These are phyloP conservation scores for Omphalotus olearius DNA, from an alignment of 1,284 basidiomycete genomes.

Conservation along the genomic window DNA sequence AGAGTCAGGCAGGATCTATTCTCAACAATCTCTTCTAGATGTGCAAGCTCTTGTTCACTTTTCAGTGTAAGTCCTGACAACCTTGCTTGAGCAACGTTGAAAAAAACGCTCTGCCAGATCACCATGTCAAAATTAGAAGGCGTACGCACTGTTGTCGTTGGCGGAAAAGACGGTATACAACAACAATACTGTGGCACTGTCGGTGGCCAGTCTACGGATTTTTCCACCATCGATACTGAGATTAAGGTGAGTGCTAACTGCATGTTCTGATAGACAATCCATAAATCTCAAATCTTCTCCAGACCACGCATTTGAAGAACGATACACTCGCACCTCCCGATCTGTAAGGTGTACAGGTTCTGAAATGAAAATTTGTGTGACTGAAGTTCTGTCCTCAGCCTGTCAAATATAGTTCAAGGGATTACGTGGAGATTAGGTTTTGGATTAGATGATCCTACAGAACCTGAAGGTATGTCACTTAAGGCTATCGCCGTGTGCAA, in stretches of 20 bases:
- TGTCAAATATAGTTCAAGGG: conserved; percentile 51
- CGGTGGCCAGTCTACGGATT: conserved; percentile 55
- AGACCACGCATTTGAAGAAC: conserved; percentile 51
- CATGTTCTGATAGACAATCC: neutral
- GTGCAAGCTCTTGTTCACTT: conserved; percentile 55
- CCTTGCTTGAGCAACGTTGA: neutral
- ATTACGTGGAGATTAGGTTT: conserved; percentile 63
- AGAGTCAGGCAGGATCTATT: neutral
- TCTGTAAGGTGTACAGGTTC: conserved; percentile 37
- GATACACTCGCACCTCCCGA: conserved; percentile 56
- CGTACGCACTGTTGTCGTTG: conserved; percentile 51
- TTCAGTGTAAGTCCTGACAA: conserved; percentile 40
- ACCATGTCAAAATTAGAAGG: conserved; percentile 58
- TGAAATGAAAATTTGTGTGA: conserved; percentile 7
- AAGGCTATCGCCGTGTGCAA: neutral
- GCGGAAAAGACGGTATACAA: conserved; percentile 41
- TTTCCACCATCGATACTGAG: conserved; percentile 52
- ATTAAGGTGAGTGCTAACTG: conserved; percentile 38
- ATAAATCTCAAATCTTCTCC: conserved; percentile 1
- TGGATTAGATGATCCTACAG: conserved; percentile 43
- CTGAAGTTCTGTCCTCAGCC: conserved; percentile 23
- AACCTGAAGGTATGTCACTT: conserved; percentile 45
- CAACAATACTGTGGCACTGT: conserved; percentile 63
- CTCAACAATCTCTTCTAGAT: conserved; percentile 22
- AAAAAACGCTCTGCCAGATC: conserved; percentile 31